Base-by-base conservation (phyloP, 164 flowering plant species). In the Umbellularia californica region DNA sequence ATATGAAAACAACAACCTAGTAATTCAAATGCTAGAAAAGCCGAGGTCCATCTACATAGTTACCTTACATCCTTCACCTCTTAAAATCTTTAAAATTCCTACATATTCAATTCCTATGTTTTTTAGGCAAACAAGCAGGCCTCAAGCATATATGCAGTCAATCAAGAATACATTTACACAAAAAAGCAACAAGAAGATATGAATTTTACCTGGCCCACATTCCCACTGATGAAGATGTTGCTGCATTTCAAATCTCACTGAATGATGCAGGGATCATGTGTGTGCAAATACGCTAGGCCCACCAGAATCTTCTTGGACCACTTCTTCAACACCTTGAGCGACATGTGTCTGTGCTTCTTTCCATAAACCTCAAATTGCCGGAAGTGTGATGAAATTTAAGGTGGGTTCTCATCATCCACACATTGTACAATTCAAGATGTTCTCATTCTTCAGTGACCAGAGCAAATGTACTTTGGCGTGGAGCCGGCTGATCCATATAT, bases 211-310 rank as follows among this genome's bases (percentile, higher is more conserved):
- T 90, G 88, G 4, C 97, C 97, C 33, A 80, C 70, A 77, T 92
- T 90, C 33, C 97, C 95, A 78, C 90, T 90, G 85, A 92, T 84
- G 81, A 92, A 89, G 52, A 90, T 78, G 52, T 92, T 92, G 77
- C 93, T 89, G 80, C 95, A 90, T 78, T 90, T 90, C 73, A 92
- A 89, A 76, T 92, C 97, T 69, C 97, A 79, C 69, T 92, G 97
- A 68, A 90, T 92, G 68, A 92, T 74, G 69, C 92, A 92, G 3
- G 97, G 97, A 28, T 92, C 90, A 69, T 88, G 90, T 0, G 77
- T 85, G 58, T 90, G 94, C 72, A 92, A 75, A 82, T 88, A 92
- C 11, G 82, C 83, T 81, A 92, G 73, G 5, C 92, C 97, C 72
- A 80, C 82, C 69, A 92, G 74, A 22, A 92, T 87, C 85, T 90